A percentile compares a stretch with the other conserved stretches of the same genome.
Conservation (phyloP, 495 filamentous ascomycete species). For the Articulospora tetracladia region DNA sequence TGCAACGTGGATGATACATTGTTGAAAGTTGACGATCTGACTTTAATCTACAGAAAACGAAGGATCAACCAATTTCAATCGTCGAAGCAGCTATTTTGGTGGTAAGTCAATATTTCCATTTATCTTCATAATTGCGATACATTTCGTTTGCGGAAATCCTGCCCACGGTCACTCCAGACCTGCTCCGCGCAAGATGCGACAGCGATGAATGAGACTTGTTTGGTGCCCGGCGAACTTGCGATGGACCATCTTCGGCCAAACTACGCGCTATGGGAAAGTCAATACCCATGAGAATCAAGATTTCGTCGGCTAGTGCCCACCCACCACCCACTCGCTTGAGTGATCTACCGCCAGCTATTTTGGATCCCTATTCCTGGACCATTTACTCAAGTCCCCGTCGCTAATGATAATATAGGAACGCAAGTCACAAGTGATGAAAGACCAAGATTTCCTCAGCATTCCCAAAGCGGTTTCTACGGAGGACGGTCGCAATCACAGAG, state of each 20-base stretch:
- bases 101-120: constrained; percentile 36
- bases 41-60: constrained; percentile 32
- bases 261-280: neutral
- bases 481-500: constrained; percentile 42
- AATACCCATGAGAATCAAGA: constrained; percentile 2
- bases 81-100: constrained; percentile 62
- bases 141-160: neutral
- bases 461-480: constrained; percentile 41
- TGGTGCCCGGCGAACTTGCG: neutral
- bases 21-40: constrained; percentile 13
- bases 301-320: constrained; percentile 8
- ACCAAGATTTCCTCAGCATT: constrained; percentile 40
- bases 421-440: constrained; percentile 35
- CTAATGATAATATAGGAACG: constrained; percentile 12
- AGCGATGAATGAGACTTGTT: neutral
- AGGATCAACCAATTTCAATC: constrained; percentile 41
- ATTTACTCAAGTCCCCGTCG: neutral
- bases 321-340: constrained; percentile 9
- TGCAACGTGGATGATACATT: neutral
- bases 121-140: neutral
- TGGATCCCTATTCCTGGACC: neutral
- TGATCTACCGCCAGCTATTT: constrained; percentile 4
- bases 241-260: neutral
- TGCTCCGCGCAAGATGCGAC: neutral
- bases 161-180: too few relatives aligned